These are phyloP conservation scores for Candida insectorum DNA, from an alignment of 805 yeast species.

Conservation along the genomic window DNA sequence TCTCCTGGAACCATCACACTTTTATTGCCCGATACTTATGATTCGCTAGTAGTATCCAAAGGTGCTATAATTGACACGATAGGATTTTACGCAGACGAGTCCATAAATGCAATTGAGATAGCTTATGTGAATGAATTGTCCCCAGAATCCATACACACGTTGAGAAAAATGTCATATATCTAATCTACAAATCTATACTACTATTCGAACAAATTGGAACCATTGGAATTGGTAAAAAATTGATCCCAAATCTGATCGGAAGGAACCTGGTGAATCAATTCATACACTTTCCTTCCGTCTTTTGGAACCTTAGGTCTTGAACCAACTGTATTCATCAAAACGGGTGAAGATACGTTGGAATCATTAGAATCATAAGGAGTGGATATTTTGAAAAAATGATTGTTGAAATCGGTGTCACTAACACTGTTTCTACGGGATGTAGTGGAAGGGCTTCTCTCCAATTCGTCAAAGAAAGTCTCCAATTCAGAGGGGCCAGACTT, in stretches of 20 bases:
- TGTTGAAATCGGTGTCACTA: slow-evolving; percentile 3
- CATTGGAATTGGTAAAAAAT: slow-evolving; percentile 36
- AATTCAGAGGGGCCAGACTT: slow-evolving; percentile 8
- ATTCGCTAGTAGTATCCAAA: no score
- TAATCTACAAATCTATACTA: no score
- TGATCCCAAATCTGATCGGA: slow-evolving; percentile 70
- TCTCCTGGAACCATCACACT: no score
- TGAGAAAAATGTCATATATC: no score
- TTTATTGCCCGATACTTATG: no score
- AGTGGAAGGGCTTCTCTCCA: slow-evolving; percentile 13
- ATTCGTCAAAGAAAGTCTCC: slow-evolving; percentile 10
- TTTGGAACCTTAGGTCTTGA: slow-evolving; percentile 7
- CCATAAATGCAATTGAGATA: no score
- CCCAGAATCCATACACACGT: no score
- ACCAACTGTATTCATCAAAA: slow-evolving; percentile 4
- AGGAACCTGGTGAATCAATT: slow-evolving; percentile 60
- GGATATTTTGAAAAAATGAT: no score
- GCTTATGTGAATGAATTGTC: no score
- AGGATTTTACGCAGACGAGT: no score
- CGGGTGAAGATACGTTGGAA: slow-evolving; percentile 16
- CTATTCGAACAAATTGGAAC: no score
- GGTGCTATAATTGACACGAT: no score
- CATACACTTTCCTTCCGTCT: slow-evolving; percentile 57
- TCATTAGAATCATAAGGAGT: slow-evolving; percentile 12
- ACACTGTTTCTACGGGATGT: slow-evolving; percentile 12